phyloP scores from a whole-genome alignment of 202 grass and related monocot species.

The Dendrocalamus latiflorus region DNA sequence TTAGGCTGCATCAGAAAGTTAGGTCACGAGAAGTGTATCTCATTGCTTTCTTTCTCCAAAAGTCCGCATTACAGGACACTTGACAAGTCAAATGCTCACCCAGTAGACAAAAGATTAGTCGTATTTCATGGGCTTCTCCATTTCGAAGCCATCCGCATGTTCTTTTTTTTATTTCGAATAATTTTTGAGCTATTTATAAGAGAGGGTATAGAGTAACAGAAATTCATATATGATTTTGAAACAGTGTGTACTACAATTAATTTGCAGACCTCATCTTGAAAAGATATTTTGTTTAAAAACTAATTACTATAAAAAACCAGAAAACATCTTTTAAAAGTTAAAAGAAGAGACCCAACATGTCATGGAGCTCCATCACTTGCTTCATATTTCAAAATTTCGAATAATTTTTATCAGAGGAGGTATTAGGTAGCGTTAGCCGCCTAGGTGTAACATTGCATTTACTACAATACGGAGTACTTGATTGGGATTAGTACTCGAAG shows the following conservation, averaged over 20 bases:
- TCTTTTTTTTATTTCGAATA: too few relatives aligned
- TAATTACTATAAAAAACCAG: too few relatives aligned
- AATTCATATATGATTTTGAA: too few relatives aligned
- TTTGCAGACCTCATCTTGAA: too few relatives aligned
- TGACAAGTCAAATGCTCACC: slow-evolving; percentile 10
- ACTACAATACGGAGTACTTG: background rate
- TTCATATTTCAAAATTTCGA: background rate
- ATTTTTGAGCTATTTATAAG: too few relatives aligned
- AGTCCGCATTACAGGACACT: slow-evolving; percentile 30
- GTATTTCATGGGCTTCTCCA: background rate
- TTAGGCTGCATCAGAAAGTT: slow-evolving; percentile 33
- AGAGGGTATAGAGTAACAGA: too few relatives aligned
- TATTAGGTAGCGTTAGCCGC: background rate
- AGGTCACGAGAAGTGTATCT: slow-evolving; percentile 23
- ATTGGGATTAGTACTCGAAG: background rate
- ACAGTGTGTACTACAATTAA: too few relatives aligned
- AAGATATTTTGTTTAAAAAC: too few relatives aligned
- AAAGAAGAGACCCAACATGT: too few relatives aligned
- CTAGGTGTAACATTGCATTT: background rate
- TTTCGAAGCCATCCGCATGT: background rate
- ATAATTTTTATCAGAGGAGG: background rate
- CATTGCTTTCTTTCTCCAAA: slow-evolving; percentile 29
- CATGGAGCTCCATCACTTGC: background rate
- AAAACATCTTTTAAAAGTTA: too few relatives aligned
- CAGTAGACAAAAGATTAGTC: background rate